Base-by-base conservation (phyloP, 352 stramenopile species). In the Globisporangium lucens region DNA sequence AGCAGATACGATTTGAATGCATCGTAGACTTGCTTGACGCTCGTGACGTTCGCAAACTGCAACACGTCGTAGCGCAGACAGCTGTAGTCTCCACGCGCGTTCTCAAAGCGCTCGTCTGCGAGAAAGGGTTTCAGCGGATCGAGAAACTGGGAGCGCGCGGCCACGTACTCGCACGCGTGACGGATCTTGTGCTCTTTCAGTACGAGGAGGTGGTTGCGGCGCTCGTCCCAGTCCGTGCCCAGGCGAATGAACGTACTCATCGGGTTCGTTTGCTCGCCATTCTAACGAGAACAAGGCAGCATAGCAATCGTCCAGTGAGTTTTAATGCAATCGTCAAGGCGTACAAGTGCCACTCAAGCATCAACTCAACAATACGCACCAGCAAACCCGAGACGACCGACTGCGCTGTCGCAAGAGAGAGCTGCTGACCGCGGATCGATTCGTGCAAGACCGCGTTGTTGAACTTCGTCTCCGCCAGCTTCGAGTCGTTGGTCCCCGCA, bases 201-300 rank as follows among this genome's bases (percentile, higher is more conserved):
- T 12, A 57, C 59, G 10, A 66, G 38, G 3, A 89, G 75, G 3
- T 61, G 74, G 43, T 71, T 55, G 8, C 72, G 70, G 0, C 81
- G 73, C 22, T 75, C 65, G 0, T 56, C 33, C 61, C 63, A 73
- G 29, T 81, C 71, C 2, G 56, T 74, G 8, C 68, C 71, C 12
- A 89, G 61, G 66, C 78, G 77, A 41, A 89, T 83, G 68, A 69
- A 85, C 30, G 66, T 76, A 1, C 82, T 74, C 41, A 85, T 60
- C 15, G 73, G 75, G 17, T 71, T 68, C 12, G 69, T 61, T n/a
- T 71, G 62, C 24, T 69, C 35, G 3, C 27, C 13, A 20, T 46
- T 61, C 12, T 51, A 49, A 7, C 17, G 22, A 51, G 15, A 49
- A 15, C 2, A n/a, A 12, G 22, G 4, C 38, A 46, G 38, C 17